A percentile compares a stretch with the other conserved stretches of the same genome.
Evolutionary conservation across 495 filamentous ascomycete genomes (phyloP).

Genomic region (Trichocladium uniseriatum): DNA sequence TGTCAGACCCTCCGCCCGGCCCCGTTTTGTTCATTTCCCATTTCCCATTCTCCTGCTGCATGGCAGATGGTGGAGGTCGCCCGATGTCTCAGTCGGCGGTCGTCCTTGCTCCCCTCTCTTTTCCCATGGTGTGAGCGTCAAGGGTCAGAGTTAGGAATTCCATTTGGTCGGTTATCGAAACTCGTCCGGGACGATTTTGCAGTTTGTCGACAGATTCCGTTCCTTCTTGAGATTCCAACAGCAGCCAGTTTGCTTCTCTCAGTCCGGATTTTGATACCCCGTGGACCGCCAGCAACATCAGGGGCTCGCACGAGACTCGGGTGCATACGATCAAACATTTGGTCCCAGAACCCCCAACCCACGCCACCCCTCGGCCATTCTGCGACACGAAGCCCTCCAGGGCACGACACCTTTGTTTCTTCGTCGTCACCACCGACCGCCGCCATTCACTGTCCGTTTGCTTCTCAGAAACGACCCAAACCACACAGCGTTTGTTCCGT

Average conservation of each 20-base stretch:
- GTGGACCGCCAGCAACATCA: constrained; percentile 8
- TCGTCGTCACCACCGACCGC: constrained; percentile 17
- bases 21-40: constrained; percentile 21
- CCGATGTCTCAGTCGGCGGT: constrained; percentile 10
- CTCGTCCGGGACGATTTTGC: constrained; percentile 7
- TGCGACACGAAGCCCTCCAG: constrained; percentile 26
- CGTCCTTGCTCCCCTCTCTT: constrained; percentile 10
- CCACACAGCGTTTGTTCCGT: constrained; percentile 20
- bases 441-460: constrained; percentile 14
- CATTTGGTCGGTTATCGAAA: background rate
- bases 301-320: constrained; percentile 19
- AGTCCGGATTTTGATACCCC: background rate
- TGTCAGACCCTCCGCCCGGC: constrained; percentile 10
- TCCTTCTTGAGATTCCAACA: background rate
- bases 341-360: constrained; percentile 7
- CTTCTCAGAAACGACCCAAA: constrained; percentile 20
- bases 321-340: constrained; percentile 14
- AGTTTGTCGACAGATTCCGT: background rate
- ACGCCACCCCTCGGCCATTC: constrained; percentile 21
- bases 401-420: constrained; percentile 20
- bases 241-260: background rate
- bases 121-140: constrained; percentile 6
- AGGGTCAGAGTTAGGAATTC: too few species aligned
- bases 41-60: constrained; percentile 1
- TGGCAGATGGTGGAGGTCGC: constrained; percentile 7